Conservation (phyloP, 192 early-diverging fungal species). For the Coemansia sp. region DNA sequence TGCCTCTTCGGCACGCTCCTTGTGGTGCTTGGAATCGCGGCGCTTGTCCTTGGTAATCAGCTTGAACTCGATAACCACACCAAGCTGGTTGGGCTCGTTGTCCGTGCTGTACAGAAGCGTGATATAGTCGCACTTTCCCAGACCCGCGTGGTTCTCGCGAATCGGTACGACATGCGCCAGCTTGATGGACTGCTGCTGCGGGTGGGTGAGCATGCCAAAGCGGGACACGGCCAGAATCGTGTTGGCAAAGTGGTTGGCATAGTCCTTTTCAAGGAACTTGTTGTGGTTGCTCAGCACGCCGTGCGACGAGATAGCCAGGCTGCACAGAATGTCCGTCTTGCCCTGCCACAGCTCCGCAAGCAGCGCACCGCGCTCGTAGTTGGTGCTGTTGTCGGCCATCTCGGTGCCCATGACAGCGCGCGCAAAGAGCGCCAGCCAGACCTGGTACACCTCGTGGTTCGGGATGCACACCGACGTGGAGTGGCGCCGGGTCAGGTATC, state of each 20-base stretch:
- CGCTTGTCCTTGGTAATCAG: slow-evolving; percentile 13
- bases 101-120: slow-evolving; percentile 15
- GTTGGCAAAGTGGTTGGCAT: slow-evolving; percentile 41
- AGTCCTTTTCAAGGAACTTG: slow-evolving; percentile 27
- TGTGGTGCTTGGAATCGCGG: slow-evolving; percentile 5
- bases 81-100: slow-evolving; percentile 30
- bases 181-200: slow-evolving; percentile 15
- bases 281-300: slow-evolving; percentile 42
- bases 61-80: slow-evolving; percentile 38
- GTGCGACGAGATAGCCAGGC: slow-evolving; percentile 24
- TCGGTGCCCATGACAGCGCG: slow-evolving; percentile 17
- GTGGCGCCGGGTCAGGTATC: slow-evolving; percentile 9
- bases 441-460: slow-evolving; percentile 26
- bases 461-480: slow-evolving; percentile 28
- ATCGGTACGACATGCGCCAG: slow-evolving; percentile 15
- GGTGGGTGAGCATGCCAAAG: slow-evolving; percentile 34
- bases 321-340: slow-evolving; percentile 17
- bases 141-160: slow-evolving; percentile 15
- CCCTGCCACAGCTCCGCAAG: slow-evolving; percentile 22
- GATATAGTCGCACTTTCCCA: slow-evolving; percentile 11
- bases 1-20: slow-evolving; percentile 6
- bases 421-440: slow-evolving; percentile 23
- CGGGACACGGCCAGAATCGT: slow-evolving; percentile 28
- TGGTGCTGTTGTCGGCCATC: slow-evolving; percentile 13
- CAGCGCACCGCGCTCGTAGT: slow-evolving; percentile 18